phyloP scores from a whole-genome alignment of 2,329 filamentous ascomycete genomes.

The Aspergillus sp. region DNA sequence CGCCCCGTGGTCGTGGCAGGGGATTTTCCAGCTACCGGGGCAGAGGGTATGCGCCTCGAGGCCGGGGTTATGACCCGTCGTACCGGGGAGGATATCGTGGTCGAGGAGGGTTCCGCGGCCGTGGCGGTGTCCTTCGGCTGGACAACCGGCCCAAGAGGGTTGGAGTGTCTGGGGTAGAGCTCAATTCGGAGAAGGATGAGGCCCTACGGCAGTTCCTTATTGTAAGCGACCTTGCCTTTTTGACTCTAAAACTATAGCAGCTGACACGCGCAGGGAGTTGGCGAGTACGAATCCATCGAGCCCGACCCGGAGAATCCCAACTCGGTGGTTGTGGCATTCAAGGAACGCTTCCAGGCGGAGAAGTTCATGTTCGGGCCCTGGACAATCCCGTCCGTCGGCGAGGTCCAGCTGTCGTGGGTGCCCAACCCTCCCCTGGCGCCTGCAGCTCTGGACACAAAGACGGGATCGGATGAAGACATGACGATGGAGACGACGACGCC shows the following conservation, averaged over 20 bases:
- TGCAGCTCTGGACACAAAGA: conserved; percentile 13
- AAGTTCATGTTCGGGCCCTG: conserved; percentile 41
- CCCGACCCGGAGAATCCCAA: conserved; percentile 30
- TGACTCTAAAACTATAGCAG: conserved; percentile 9
- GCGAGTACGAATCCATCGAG: conserved; percentile 39
- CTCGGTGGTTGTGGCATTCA: conserved; percentile 37
- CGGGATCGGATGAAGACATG: conserved; percentile 18
- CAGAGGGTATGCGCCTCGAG: conserved; percentile 32
- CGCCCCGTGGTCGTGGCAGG: conserved; percentile 30
- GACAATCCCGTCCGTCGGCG: conserved; percentile 43
- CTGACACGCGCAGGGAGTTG: conserved; percentile 29
- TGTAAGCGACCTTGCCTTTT: conserved; percentile 21
- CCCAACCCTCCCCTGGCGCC: conserved; percentile 25
- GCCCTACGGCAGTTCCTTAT: conserved; percentile 48
- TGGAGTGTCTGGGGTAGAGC: conserved; percentile 40
- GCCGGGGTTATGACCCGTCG: conserved; percentile 32
- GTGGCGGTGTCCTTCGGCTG: conserved; percentile 45
- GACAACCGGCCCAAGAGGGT: conserved; percentile 51
- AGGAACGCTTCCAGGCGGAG: conserved; percentile 45
- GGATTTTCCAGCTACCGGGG: conserved; percentile 26
- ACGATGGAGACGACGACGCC: conserved; percentile 20
- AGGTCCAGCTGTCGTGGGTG: conserved; percentile 49
- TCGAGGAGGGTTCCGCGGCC: conserved; percentile 31
- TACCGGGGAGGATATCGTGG: conserved; percentile 35
- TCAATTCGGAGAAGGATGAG: conserved; percentile 44